A percentile compares a stretch with the other conserved stretches of the same genome.
phyloP scores from a whole-genome alignment of 768 basidiomycete genomes.

The Punctularia strigosozonata region DNA sequence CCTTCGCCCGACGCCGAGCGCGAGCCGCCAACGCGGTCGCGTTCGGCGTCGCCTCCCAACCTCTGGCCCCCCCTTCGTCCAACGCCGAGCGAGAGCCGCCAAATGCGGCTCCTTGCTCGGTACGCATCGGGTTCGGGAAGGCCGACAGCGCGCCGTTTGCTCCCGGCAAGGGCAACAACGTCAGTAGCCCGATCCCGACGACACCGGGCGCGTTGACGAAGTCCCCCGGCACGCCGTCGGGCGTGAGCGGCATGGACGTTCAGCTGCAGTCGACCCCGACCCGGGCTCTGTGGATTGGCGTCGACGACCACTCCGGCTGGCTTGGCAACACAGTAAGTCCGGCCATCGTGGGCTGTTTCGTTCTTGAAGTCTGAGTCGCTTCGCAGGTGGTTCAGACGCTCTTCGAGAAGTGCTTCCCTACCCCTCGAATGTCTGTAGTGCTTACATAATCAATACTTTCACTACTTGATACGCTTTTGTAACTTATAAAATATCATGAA shows the following conservation, averaged over 20 bases:
- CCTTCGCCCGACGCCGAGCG: too few relatives aligned
- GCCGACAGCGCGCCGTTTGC: slow-evolving; percentile 92
- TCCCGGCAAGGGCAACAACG: slow-evolving; percentile 61
- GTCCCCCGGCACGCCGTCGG: slow-evolving; percentile 32
- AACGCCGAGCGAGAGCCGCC: too few relatives aligned
- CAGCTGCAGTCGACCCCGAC: slow-evolving; percentile 88
- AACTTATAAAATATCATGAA: too few relatives aligned
- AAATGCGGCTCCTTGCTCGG: too few relatives aligned
- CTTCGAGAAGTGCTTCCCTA: slow-evolving; percentile 78
- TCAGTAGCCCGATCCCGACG: slow-evolving; percentile 51
- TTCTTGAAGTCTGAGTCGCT: slow-evolving; percentile 2
- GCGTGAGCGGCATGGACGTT: slow-evolving; percentile 63
- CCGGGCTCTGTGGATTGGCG: slow-evolving; percentile 94
- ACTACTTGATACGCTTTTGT: too few relatives aligned
- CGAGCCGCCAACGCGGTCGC: too few relatives aligned
- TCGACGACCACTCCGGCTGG: slow-evolving; percentile 93
- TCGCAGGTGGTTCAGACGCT: slow-evolving; percentile 87
- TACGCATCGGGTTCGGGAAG: slow-evolving; percentile 96
- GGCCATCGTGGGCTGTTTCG: too few relatives aligned
- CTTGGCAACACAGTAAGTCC: slow-evolving; percentile 84
- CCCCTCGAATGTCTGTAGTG: slow-evolving; percentile 64
- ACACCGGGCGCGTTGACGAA: slow-evolving; percentile 44
- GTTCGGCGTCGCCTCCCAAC: too few relatives aligned
- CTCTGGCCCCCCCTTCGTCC: too few relatives aligned
- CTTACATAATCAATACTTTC: too few relatives aligned